phyloP scores from a whole-genome alignment of 192 early-diverging fungal species.

The Coemansia sp. region DNA sequence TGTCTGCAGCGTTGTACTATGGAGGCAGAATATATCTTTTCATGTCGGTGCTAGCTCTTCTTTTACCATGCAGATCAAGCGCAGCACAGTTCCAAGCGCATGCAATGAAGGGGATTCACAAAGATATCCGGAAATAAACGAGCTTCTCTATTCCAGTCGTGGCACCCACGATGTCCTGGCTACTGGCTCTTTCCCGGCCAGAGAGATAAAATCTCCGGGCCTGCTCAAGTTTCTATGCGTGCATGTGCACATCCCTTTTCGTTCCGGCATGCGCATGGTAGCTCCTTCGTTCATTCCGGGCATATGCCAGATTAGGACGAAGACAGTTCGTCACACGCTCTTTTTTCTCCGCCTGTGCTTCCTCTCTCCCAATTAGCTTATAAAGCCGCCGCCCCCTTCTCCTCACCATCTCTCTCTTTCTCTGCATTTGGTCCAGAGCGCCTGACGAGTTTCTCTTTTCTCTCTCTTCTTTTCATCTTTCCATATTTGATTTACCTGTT shows the following conservation, averaged over 20 bases:
- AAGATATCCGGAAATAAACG: neutral
- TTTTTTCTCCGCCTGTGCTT: neutral
- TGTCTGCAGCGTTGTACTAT: neutral
- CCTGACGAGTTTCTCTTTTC: neutral
- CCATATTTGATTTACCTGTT: neutral
- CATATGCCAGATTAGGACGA: too few species aligned
- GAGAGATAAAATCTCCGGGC: neutral
- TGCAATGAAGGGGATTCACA: neutral
- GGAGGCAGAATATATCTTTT: neutral
- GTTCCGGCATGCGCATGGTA: neutral
- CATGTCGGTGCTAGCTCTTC: neutral
- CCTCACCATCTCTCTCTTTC: neutral
- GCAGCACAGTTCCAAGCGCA: too few species aligned
- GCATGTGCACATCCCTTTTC: neutral
- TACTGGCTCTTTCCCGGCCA: slow-evolving; percentile 4
- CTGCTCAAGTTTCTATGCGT: neutral
- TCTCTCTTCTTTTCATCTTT: neutral
- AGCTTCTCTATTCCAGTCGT: slow-evolving; percentile 5
- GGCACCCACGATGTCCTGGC: neutral
- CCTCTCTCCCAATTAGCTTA: neutral
- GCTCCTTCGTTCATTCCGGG: neutral
- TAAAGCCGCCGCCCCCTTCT: neutral
- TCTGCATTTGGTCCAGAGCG: slow-evolving; percentile 6
- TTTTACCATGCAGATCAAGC: neutral
- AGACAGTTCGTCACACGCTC: neutral